Evolutionary conservation across 2,329 filamentous ascomycete genomes (phyloP).

Genomic region (Alternaria sp.): DNA sequence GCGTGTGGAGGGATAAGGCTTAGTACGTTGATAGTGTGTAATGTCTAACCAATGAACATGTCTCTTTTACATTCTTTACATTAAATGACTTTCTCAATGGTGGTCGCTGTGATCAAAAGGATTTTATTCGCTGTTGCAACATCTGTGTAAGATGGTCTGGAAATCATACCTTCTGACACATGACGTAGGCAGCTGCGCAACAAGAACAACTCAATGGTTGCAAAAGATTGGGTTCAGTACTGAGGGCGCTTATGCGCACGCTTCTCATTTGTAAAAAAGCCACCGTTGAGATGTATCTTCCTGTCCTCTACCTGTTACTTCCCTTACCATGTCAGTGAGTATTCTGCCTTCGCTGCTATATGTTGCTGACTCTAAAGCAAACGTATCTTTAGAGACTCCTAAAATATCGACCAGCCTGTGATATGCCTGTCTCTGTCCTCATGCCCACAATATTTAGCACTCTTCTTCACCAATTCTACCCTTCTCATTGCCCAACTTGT

Average conservation of each 20-base stretch:
- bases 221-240: background rate
- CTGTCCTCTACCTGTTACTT: background rate
- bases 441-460: no score
- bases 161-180: background rate
- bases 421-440: no score
- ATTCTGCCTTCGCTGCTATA: background rate
- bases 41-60: background rate
- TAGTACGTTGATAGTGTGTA: conserved; percentile 1
- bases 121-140: background rate
- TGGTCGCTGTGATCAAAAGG: background rate
- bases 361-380: background rate
- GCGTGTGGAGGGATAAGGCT: background rate
- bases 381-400: no score
- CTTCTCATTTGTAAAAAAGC: background rate
- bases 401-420: background rate
- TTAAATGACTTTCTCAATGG: background rate
- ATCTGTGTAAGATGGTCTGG: background rate
- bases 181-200: background rate
- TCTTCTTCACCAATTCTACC: no score
- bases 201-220: background rate
- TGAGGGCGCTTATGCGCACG: background rate
- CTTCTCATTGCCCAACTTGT: no score
- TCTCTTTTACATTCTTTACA: background rate
- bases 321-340: background rate
- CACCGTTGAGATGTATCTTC: background rate